Conservation (phyloP, 2,329 filamentous ascomycete genomes). For the Claviceps sp. region DNA sequence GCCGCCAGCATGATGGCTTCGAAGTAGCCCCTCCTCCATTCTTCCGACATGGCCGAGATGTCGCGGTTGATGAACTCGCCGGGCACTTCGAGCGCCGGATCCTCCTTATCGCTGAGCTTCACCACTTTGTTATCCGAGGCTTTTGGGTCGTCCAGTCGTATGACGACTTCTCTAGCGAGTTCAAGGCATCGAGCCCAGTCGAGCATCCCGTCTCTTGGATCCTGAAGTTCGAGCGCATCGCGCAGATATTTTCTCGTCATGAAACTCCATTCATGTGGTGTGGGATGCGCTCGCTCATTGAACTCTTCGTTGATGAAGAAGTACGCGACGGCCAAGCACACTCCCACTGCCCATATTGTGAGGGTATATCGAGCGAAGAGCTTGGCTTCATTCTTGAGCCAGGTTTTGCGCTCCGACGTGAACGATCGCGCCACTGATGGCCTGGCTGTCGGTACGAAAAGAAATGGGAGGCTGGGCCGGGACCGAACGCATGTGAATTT, state of each 20-base stretch:
- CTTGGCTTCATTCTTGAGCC: conserved; percentile 57
- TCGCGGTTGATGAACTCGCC: conserved; percentile 54
- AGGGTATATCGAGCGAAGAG: conserved; percentile 54
- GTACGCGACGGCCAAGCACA: conserved; percentile 45
- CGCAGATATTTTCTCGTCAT: conserved; percentile 55
- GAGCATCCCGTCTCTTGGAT: conserved; percentile 36
- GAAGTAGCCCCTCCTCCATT: conserved; percentile 79
- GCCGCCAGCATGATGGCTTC: conserved; percentile 68
- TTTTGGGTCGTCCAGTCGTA: conserved; percentile 53
- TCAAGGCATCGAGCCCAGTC: conserved; percentile 58
- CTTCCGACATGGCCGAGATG: conserved; percentile 60
- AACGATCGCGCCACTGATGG: conserved; percentile 54
- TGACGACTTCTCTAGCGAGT: conserved; percentile 45
- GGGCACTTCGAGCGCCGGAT: conserved; percentile 53
- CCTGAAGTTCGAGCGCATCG: conserved; percentile 45
- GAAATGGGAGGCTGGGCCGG: conserved; percentile 32
- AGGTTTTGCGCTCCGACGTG: conserved; percentile 63
- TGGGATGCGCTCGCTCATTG: conserved; percentile 63
- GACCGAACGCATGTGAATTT: conserved; percentile 17
- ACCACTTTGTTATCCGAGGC: conserved; percentile 54
- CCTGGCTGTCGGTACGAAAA: conserved; percentile 33
- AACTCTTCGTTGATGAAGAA: conserved; percentile 60
- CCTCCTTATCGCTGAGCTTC: conserved; percentile 45
- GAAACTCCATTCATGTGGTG: conserved; percentile 70
- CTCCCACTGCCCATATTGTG: conserved; percentile 50